Evolutionary conservation across 1,284 basidiomycete species (phyloP).

Genomic region (Ustilago sp.): DNA sequence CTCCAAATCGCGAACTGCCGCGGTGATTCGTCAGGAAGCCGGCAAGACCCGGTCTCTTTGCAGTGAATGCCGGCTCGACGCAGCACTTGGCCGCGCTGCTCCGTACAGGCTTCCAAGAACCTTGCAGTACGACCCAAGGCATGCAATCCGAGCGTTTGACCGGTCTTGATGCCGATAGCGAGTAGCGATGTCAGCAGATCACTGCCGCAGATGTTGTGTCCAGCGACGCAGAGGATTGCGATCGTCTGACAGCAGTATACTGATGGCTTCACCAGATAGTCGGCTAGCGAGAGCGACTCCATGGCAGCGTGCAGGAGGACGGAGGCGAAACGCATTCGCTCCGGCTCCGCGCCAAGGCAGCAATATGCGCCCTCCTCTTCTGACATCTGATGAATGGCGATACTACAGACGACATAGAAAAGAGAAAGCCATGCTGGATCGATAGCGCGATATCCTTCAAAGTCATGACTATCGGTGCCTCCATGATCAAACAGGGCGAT

Average conservation of each 20-base stretch:
- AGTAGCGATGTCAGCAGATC: constrained; percentile 51
- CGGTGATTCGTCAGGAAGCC: constrained; percentile 38
- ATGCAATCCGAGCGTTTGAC: constrained; percentile 50
- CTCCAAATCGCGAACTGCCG: constrained; percentile 46
- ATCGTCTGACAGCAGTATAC: constrained; percentile 53
- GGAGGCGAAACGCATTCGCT: constrained; percentile 31
- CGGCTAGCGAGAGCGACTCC: constrained; percentile 45
- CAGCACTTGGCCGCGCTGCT: constrained; percentile 31
- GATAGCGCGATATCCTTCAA: constrained; percentile 35
- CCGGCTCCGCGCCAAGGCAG: constrained; percentile 22
- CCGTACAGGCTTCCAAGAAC: constrained; percentile 35
- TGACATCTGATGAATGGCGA: constrained; percentile 57
- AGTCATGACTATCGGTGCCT: background rate
- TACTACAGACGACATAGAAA: constrained; percentile 50
- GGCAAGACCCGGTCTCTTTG: constrained; percentile 24
- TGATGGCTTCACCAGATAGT: constrained; percentile 49
- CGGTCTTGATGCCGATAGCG: constrained; percentile 56
- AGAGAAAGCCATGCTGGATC: constrained; percentile 54
- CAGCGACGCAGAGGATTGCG: constrained; percentile 52
- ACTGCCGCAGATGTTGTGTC: constrained; percentile 56
- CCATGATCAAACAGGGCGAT: constrained; percentile 22
- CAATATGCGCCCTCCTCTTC: constrained; percentile 39
- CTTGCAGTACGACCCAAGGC: constrained; percentile 41
- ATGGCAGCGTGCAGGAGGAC: constrained; percentile 44
- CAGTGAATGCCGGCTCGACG: constrained; percentile 24